phyloP scores from a whole-genome alignment of 139 green algal species.

The Chlorella vulgaris region DNA sequence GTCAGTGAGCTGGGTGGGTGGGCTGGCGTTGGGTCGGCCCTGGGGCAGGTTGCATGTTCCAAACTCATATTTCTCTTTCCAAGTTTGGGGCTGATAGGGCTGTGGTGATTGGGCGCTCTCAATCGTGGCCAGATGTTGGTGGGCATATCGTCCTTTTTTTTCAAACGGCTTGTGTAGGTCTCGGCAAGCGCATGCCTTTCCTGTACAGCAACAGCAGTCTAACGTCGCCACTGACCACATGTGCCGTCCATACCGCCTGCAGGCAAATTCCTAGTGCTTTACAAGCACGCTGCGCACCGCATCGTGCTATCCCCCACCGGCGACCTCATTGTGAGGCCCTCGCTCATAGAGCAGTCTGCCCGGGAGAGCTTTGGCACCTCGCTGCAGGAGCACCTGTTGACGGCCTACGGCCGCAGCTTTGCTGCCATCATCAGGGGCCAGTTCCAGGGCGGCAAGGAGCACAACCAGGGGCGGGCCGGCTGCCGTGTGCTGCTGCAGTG shows the following conservation, averaged over 20 bases:
- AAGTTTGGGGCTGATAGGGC: too few species aligned
- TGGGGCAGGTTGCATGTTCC: too few species aligned
- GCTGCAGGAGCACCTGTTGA: constrained; percentile 26
- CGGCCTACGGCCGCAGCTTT: constrained; percentile 9
- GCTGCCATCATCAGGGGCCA: constrained; percentile 2
- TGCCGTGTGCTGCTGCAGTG: constrained; percentile 20
- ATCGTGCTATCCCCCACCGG: constrained; percentile 7
- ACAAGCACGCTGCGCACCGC: constrained; percentile 22
- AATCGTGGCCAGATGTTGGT: too few species aligned
- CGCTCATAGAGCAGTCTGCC: background rate
- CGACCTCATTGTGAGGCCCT: constrained; percentile 19
- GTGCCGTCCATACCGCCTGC: too few species aligned
- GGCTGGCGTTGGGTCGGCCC: background rate
- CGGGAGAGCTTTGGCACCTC: background rate
- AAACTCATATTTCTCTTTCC: too few species aligned
- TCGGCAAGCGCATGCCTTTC: too few species aligned
- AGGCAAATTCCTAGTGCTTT: constrained; percentile 29
- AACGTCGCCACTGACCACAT: too few species aligned
- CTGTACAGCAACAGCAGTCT: too few species aligned
- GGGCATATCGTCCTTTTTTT: too few species aligned
- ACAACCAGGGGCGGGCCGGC: constrained; percentile 6
- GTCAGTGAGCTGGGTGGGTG: background rate
- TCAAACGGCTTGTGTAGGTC: too few species aligned
- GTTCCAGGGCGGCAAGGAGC: constrained; percentile 5
- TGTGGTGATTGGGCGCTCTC: too few species aligned